Evolutionary conservation across 768 basidiomycete genomes (phyloP).

Genomic region (Trametes meyenii): DNA sequence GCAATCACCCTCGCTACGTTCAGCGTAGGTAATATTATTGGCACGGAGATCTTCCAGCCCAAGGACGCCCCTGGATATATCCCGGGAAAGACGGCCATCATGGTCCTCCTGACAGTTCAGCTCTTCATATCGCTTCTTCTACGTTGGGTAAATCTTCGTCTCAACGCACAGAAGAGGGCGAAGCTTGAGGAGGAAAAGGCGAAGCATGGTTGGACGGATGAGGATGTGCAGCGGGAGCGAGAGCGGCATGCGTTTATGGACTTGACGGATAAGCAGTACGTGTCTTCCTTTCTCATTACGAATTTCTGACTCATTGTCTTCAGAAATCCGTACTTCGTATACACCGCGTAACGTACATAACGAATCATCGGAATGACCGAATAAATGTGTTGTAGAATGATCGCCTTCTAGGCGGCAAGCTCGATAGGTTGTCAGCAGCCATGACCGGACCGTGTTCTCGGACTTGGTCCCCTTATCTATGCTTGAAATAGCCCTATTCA

Average conservation of each 20-base stretch:
- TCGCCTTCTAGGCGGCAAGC: not conserved
- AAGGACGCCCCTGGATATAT: conserved; percentile 64
- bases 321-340: conserved; percentile 63
- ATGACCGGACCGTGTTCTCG: too few species aligned
- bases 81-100: conserved; percentile 67
- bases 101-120: conserved; percentile 58
- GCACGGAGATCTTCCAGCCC: conserved; percentile 64
- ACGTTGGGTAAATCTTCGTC: conserved; percentile 54
- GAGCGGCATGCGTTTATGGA: conserved; percentile 66
- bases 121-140: conserved; percentile 51
- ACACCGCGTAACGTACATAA: conserved; percentile 43
- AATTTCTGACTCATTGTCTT: not conserved
- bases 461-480: too few species aligned
- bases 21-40: conserved; percentile 61
- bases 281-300: not conserved
- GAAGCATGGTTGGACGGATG: conserved; percentile 57
- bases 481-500: not conserved
- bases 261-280: conserved; percentile 65
- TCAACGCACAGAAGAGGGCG: conserved; percentile 52
- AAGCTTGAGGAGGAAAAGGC: conserved; percentile 47
- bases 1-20: conserved; percentile 60
- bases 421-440: too few species aligned
- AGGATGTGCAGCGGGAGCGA: conserved; percentile 57
- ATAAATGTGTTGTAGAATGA: not conserved
- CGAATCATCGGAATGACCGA: not conserved